A percentile compares a stretch with the other conserved stretches of the same genome.
phyloP scores from a whole-genome alignment of 805 yeast species.

The Nakazawaea ernobii region DNA sequence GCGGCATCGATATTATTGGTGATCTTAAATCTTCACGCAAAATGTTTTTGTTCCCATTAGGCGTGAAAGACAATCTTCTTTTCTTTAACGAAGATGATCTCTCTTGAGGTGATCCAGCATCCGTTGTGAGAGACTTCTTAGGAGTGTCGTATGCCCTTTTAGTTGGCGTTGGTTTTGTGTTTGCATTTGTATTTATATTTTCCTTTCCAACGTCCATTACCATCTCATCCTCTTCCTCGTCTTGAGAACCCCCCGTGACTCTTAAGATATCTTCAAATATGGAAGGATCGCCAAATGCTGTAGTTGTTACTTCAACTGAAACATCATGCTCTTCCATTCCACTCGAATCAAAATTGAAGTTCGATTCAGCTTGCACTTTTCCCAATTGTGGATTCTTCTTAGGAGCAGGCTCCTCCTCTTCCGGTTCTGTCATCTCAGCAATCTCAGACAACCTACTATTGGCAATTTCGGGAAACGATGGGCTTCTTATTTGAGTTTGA shows the following conservation, averaged over 20 bases:
- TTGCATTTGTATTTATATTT: neutral
- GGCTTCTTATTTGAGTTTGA: no score
- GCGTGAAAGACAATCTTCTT: constrained; percentile 6
- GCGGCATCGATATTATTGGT: neutral
- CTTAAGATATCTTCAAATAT: constrained; percentile 6
- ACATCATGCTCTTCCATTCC: constrained; percentile 11
- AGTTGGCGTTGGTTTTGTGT: neutral
- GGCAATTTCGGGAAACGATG: neutral
- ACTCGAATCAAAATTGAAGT: constrained; percentile 6
- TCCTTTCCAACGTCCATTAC: neutral
- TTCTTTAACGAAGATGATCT: constrained; percentile 9
- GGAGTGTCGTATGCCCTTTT: constrained; percentile 7
- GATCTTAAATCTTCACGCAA: neutral
- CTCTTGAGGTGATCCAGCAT: constrained; percentile 8
- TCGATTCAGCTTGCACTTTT: neutral
- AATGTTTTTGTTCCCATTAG: neutral
- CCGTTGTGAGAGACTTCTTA: constrained; percentile 1
- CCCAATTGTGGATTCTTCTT: constrained; percentile 1
- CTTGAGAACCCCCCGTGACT: constrained; percentile 10
- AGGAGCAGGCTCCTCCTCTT: constrained; percentile 2
- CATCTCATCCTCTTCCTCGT: neutral
- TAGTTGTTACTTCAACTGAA: constrained; percentile 19
- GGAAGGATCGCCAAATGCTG: constrained; percentile 14
- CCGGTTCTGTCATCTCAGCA: constrained; percentile 17
- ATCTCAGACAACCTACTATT: neutral